Base-by-base conservation (phyloP, 352 stramenopile species). In the Globisporangium middletonii region DNA sequence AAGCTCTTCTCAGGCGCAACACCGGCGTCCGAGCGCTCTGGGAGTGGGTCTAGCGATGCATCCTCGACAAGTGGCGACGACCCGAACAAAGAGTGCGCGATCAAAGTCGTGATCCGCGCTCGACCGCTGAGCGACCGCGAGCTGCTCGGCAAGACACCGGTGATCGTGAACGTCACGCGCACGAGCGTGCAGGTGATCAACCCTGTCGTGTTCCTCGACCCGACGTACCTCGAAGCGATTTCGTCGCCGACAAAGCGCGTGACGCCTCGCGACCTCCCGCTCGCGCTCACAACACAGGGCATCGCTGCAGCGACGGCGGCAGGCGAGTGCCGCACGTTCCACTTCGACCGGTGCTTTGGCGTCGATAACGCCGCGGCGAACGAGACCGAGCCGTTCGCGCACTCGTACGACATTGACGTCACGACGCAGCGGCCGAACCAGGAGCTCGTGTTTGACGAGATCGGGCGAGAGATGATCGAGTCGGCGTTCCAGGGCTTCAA, bases 401-500 rank as follows among this genome's bases (percentile, higher is more conserved):
- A 72, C 43, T 62, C 69, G 15, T 75, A 76, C 51, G 70, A 81
- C 33, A 67, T 80, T 9, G 74, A 81, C 46, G 50, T 58, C 3
- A n/a, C 50, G 4, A 83, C 65, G 5, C 67, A 82, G 50, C 68
- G 62, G 12, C 70, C 78, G 0, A 88, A 90, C 45, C 83, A 93
- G 48, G 72, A 87, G 59, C 66, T 88, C 8, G 67, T 94, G 12
- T 94, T 94, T 59, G 72, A 89, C 50, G 82, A 92, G 44, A 71
- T 92, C n/a, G 84, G 84, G 0, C 58, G 67, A 44, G 71, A 85
- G 8, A 79, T 89, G 50, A 79, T 94, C 43, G 68, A 66, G n/a
- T 75, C 82, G 35, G 81, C 84, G 0, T 89, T 94, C 54, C 66
- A 89, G 37, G 84, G 84, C 3, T 94, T 94, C 62, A 92, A 94